These are phyloP conservation scores for Blastobotrys parvus DNA, from an alignment of 805 yeast genomes.

Conservation along the genomic window DNA sequence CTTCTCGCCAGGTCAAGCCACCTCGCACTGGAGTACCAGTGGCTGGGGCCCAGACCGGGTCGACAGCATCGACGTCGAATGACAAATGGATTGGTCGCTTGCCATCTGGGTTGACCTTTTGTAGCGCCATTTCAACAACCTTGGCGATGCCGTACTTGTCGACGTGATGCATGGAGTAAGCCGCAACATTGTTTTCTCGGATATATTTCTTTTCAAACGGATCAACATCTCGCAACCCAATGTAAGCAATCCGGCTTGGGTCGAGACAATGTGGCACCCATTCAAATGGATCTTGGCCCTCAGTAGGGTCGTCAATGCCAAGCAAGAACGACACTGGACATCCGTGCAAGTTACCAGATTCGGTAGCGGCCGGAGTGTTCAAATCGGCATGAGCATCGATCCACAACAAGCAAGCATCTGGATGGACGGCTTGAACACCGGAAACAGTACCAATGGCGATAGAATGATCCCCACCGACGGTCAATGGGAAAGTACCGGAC, in stretches of 20 bases:
- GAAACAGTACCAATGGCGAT: slow-evolving; percentile 89
- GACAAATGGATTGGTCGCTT: slow-evolving; percentile 77
- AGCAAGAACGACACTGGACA: slow-evolving; percentile 89
- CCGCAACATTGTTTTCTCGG: slow-evolving; percentile 62
- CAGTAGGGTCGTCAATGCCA: slow-evolving; percentile 44
- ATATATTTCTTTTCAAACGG: slow-evolving; percentile 71
- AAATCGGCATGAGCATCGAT: slow-evolving; percentile 98
- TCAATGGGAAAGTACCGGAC: slow-evolving; percentile 55
- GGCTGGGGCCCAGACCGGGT: slow-evolving; percentile 89
- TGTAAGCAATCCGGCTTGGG: slow-evolving; percentile 72
- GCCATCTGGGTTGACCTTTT: slow-evolving; percentile 63
- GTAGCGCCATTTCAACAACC: slow-evolving; percentile 87
- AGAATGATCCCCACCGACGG: slow-evolving; percentile 95
- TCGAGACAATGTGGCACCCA: slow-evolving; percentile 74
- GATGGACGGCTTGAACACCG: slow-evolving; percentile 69
- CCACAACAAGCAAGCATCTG: slow-evolving; percentile 89
- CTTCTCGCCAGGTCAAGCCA: slow-evolving; percentile 90
- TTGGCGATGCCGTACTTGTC: slow-evolving; percentile 89
- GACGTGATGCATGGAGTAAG: slow-evolving; percentile 92
- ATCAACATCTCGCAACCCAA: slow-evolving; percentile 92
- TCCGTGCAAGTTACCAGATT: slow-evolving; percentile 89
- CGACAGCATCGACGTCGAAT: slow-evolving; percentile 95
- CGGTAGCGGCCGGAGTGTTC: slow-evolving; percentile 77
- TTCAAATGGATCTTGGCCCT: slow-evolving; percentile 50
- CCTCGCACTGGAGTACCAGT: slow-evolving; percentile 98